phyloP scores from a whole-genome alignment of 2,329 filamentous ascomycete genomes.

The Aurifilum marmelostoma region DNA sequence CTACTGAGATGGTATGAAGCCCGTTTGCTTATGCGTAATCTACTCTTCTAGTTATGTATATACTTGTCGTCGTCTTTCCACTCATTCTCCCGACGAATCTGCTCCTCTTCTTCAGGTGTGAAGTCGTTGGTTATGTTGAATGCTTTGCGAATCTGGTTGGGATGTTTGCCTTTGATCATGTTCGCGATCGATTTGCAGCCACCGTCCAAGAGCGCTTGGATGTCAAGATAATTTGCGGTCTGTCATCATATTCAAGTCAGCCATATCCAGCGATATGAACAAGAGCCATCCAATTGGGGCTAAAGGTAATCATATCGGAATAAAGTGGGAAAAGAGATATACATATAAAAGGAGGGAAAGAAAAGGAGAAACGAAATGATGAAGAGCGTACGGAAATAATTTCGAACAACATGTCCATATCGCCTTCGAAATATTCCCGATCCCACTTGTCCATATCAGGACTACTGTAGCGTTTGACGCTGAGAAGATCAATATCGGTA shows the following conservation, averaged over 20 bases:
- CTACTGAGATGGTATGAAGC: too few relatives aligned
- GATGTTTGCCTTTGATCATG: constrained; percentile 99
- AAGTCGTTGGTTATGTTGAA: constrained; percentile 99
- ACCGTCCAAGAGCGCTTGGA: constrained; percentile 96
- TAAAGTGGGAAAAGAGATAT: too few relatives aligned
- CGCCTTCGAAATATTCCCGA: constrained; percentile 99
- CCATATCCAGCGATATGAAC: not conserved
- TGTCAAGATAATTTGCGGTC: constrained; percentile 97
- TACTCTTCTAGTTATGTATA: too few relatives aligned
- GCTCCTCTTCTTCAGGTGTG: constrained; percentile 97
- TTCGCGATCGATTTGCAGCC: constrained; percentile 99
- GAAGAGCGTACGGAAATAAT: constrained; percentile 82
- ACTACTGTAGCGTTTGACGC: not conserved
- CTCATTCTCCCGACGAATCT: constrained; percentile 90
- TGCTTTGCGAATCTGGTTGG: constrained; percentile 98
- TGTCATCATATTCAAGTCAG: not conserved
- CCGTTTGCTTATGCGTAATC: too few relatives aligned
- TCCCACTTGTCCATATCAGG: constrained; percentile 85
- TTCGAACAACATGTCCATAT: constrained; percentile 99
- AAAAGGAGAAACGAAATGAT: not conserved
- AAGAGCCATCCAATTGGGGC: too few relatives aligned
- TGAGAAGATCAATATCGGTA: constrained; percentile 68
- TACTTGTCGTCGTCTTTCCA: constrained; percentile 50
- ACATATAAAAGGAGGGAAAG: too few relatives aligned
- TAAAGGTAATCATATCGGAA: too few relatives aligned